phyloP scores from a whole-genome alignment of 768 basidiomycete genomes.

The Tylopilus subfusipes region DNA sequence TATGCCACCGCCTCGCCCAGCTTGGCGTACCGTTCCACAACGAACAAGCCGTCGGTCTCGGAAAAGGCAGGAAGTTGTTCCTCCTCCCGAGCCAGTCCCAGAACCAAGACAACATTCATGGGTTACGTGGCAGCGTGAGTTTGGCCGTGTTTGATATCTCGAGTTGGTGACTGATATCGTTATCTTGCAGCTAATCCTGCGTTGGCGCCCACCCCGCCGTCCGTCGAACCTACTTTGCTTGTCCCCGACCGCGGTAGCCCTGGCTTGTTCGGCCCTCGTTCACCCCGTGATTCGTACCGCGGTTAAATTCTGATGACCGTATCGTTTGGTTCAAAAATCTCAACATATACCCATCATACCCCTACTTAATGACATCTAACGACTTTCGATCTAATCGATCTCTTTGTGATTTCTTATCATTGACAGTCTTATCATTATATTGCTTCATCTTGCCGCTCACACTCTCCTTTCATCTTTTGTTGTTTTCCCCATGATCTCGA shows the following conservation, averaged over 20 bases:
- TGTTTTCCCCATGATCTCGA: background rate
- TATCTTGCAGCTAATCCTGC: constrained; percentile 51
- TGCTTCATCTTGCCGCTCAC: constrained; percentile 1
- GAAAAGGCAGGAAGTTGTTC: constrained; percentile 37
- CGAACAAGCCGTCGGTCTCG: constrained; percentile 40
- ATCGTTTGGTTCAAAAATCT: background rate
- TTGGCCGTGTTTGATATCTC: constrained; percentile 6
- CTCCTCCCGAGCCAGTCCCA: constrained; percentile 31
- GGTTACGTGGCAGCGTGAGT: constrained; percentile 68
- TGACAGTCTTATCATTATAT: constrained; percentile 28
- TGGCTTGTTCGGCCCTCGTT: constrained; percentile 76
- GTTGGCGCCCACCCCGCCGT: constrained; percentile 57
- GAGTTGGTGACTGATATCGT: constrained; percentile 3
- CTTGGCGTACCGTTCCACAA: constrained; percentile 55
- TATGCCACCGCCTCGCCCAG: constrained; percentile 46
- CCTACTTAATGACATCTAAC: constrained; percentile 16
- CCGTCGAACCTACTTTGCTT: constrained; percentile 54
- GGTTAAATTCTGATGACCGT: constrained; percentile 4
- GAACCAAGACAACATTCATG: constrained; percentile 52
- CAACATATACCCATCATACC: background rate
- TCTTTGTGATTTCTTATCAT: background rate
- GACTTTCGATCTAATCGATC: constrained; percentile 14
- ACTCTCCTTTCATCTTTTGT: background rate
- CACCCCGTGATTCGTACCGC: constrained; percentile 45
- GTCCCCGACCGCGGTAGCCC: constrained; percentile 57